phyloP scores from a whole-genome alignment of 2,329 filamentous ascomycete genomes.

The Fusarium begoniae region DNA sequence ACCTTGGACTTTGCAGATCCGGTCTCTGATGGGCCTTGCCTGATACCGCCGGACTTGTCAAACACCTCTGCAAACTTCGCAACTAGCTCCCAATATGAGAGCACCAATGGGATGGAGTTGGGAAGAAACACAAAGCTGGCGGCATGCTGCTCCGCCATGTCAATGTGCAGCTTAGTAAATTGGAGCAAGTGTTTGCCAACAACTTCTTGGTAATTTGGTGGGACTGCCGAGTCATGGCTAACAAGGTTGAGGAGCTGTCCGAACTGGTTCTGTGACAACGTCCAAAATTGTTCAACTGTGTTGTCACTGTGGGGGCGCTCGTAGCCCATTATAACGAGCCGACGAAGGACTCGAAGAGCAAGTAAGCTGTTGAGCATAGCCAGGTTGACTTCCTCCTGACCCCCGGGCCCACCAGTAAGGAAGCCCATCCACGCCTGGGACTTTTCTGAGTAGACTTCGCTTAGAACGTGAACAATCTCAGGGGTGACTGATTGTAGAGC shows the following conservation, averaged over 20 bases:
- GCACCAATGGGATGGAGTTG: constrained; percentile 78
- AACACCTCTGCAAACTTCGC: constrained; percentile 80
- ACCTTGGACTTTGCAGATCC: constrained; percentile 58
- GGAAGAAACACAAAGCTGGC: constrained; percentile 85
- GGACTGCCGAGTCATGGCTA: constrained; percentile 62
- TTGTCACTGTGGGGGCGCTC: constrained; percentile 83
- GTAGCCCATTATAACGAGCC: constrained; percentile 83
- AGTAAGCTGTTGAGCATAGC: constrained; percentile 81
- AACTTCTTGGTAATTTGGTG: constrained; percentile 64
- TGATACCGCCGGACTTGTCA: constrained; percentile 67
- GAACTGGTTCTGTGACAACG: constrained; percentile 78
- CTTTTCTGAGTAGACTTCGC: constrained; percentile 79
- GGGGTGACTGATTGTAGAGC: constrained; percentile 81
- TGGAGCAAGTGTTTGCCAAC: constrained; percentile 90
- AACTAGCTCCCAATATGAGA: constrained; percentile 86
- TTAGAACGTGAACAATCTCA: constrained; percentile 83
- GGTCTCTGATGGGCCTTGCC: constrained; percentile 52
- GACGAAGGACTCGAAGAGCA: constrained; percentile 80
- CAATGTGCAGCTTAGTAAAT: constrained; percentile 89
- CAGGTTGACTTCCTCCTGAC: constrained; percentile 66
- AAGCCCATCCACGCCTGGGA: constrained; percentile 74
- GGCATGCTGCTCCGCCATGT: constrained; percentile 82
- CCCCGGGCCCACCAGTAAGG: constrained; percentile 65
- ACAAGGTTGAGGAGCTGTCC: constrained; percentile 76
- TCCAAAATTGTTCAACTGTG: constrained; percentile 83